phyloP scores from a whole-genome alignment of 2,329 filamentous ascomycete species.

The Laburnicola sp. region DNA sequence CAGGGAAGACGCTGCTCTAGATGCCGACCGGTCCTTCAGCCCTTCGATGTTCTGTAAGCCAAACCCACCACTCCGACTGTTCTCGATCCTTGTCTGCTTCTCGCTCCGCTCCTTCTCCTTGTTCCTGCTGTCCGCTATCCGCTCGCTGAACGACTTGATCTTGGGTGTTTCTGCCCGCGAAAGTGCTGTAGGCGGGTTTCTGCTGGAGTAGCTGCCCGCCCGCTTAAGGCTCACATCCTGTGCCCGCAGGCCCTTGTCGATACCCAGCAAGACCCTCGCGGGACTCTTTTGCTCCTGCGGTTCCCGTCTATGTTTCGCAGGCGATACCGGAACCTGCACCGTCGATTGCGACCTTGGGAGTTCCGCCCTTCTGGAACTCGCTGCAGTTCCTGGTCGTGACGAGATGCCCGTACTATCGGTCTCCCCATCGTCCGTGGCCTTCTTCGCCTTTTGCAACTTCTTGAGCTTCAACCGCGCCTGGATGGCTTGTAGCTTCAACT shows the following conservation, averaged over 20 bases:
- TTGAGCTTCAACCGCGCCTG: conserved; percentile 87
- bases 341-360: conserved; percentile 30
- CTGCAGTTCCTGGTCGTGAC: conserved; percentile 34
- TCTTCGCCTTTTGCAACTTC: conserved; percentile 68
- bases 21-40: conserved; percentile 28
- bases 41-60: conserved; percentile 37
- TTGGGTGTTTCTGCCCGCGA: conserved; percentile 31
- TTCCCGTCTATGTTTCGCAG: conserved; percentile 55
- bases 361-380: conserved; percentile 26
- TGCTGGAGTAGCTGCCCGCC: conserved; percentile 52
- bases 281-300: conserved; percentile 69
- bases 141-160: conserved; percentile 76
- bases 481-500: conserved; percentile 84
- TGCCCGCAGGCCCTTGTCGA: conserved; percentile 83
- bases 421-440: conserved; percentile 33
- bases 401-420: conserved; percentile 26
- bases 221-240: conserved; percentile 83
- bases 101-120: conserved; percentile 49
- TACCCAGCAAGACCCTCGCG: conserved; percentile 76
- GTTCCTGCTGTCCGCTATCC: conserved; percentile 69
- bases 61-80: conserved; percentile 48
- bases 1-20: conserved; percentile 33
- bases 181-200: conserved; percentile 12
- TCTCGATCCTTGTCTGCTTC: conserved; percentile 50
- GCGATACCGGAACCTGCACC: conserved; percentile 79